Conservation (phyloP, 768 basidiomycete species). For the Austroboletus eburneus region DNA sequence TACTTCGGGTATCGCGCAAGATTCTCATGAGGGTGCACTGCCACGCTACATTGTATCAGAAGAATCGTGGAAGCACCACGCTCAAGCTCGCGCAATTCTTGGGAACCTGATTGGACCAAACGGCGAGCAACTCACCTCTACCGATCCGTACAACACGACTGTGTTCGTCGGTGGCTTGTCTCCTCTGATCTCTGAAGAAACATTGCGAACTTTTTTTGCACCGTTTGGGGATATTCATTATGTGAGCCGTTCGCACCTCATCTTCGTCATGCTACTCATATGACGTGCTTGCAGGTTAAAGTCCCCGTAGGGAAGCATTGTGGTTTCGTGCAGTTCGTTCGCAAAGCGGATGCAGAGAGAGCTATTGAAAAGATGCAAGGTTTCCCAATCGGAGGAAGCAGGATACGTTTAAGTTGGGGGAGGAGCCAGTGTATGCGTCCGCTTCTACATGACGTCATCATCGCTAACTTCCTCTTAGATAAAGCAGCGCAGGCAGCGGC, state of each 20-base stretch:
- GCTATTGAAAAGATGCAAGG: constrained; percentile 98
- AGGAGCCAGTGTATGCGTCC: constrained; percentile 71
- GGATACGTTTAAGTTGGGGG: constrained; percentile 91
- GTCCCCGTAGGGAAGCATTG: constrained; percentile 96
- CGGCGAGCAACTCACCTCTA: constrained; percentile 81
- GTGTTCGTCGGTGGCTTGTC: constrained; percentile 92
- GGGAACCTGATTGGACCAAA: constrained; percentile 84
- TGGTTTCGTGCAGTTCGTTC: constrained; percentile 93
- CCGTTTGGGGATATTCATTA: constrained; percentile 95
- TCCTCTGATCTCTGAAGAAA: constrained; percentile 87
- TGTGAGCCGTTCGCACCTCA: constrained; percentile 40
- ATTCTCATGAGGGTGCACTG: constrained; percentile 39
- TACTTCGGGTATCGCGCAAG: constrained; percentile 37
- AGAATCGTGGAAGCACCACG: constrained; percentile 82
- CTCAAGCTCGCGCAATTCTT: constrained; percentile 77
- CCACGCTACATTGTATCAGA: constrained; percentile 60
- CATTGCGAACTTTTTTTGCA: constrained; percentile 82
- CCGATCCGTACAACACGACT: constrained; percentile 94
- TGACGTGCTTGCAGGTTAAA: constrained; percentile 60
- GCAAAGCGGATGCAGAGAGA: constrained; percentile 85
- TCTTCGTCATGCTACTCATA: constrained; percentile 2
- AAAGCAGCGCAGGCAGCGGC: constrained; percentile 91
- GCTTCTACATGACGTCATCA: background rate
- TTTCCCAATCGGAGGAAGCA: constrained; percentile 88
- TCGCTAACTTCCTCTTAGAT: constrained; percentile 41